Percentiles rank a stretch among this genome's conserved stretches.
phyloP scores from a whole-genome alignment of 306 rosid species.

The Vigna unguiculata region DNA sequence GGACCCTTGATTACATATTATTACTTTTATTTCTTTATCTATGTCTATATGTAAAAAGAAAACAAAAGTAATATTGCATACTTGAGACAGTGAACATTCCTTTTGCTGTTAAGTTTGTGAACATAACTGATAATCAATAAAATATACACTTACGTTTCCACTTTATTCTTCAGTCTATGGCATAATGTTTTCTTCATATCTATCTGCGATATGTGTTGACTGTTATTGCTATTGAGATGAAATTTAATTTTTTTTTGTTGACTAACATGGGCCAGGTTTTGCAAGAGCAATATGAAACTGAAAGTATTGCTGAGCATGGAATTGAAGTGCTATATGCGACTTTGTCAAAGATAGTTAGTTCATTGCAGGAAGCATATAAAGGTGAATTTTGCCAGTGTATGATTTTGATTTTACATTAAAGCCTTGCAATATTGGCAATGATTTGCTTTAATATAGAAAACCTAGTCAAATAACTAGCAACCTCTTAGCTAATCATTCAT shows the following conservation, averaged over 20 bases:
- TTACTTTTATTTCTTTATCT: background rate
- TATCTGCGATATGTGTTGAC: slow-evolving; percentile 22
- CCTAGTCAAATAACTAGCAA: slow-evolving; percentile 38
- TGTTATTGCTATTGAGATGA: slow-evolving; percentile 18
- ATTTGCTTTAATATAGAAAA: slow-evolving; percentile 33
- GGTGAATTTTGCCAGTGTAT: slow-evolving; percentile 50
- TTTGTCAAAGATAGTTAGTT: slow-evolving; percentile 66
- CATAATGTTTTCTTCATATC: background rate
- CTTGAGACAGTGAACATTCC: too few relatives aligned
- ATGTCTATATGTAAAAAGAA: background rate
- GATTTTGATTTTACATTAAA: slow-evolving; percentile 1
- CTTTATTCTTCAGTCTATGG: background rate
- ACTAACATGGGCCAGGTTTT: slow-evolving; percentile 61
- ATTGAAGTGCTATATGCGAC: slow-evolving; percentile 62
- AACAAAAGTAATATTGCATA: background rate
- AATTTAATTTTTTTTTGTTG: slow-evolving; percentile 28
- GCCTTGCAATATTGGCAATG: slow-evolving; percentile 25
- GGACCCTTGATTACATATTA: background rate
- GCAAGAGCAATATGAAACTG: slow-evolving; percentile 69
- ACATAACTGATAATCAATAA: background rate
- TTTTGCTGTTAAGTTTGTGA: background rate
- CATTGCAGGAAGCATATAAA: slow-evolving; percentile 75
- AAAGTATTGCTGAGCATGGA: slow-evolving; percentile 65
- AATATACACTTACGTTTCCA: background rate
- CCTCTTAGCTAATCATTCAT: slow-evolving; percentile 21